Evolutionary conservation across 371 early-diverging fungal species (phyloP), one percentile per base, ranked within the genome.

Genomic region (Rhizopus microsporus): DNA sequence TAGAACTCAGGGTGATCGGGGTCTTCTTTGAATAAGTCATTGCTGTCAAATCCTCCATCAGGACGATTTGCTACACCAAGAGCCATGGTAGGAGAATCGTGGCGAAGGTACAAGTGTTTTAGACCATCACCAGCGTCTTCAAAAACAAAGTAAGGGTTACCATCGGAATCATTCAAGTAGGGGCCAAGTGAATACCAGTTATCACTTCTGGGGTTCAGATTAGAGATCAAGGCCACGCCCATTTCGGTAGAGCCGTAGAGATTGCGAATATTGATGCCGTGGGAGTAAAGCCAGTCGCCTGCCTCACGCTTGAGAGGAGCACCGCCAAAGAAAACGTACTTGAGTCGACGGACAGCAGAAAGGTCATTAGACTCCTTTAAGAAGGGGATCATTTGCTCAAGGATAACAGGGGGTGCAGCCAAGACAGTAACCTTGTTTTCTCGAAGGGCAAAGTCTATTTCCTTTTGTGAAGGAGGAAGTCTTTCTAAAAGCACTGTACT

Each of bases 11-110:
- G 43, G n/a, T 17, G 42, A 0, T 42, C 35, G 9, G 60, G 33
- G 3, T 54, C 58, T 29, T 60, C 57, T 8, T 5, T 51, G 40
- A 71, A 71, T 2, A 77, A 7, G 33, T 77, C 77, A 1, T 66
- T 67, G 4, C 72, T 74, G 5, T 57, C 60, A 54, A 62, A 71
- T 4, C 56, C 59, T n/a, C 74, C 77, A 29, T 71, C 67, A 13
- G 55, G 39, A 30, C 71, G 63, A 34, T 64, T 62, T 5, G 53
- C 10, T 8, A 69, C 47, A 34, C 40, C 38, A 4, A 54, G 56
- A 3, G 67, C 71, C 10, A 71, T 7, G 39, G 10, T 39, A 35
- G 59, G 63, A 35, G 47, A 33, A 13, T 44, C 52, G 4, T 33
- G 10, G 10, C 40, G 16, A 16, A 56, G 16, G 13, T 47, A 35